These are phyloP conservation scores for Neurospora sp. DNA, from an alignment of 495 filamentous ascomycete genomes.

Conservation along the genomic window DNA sequence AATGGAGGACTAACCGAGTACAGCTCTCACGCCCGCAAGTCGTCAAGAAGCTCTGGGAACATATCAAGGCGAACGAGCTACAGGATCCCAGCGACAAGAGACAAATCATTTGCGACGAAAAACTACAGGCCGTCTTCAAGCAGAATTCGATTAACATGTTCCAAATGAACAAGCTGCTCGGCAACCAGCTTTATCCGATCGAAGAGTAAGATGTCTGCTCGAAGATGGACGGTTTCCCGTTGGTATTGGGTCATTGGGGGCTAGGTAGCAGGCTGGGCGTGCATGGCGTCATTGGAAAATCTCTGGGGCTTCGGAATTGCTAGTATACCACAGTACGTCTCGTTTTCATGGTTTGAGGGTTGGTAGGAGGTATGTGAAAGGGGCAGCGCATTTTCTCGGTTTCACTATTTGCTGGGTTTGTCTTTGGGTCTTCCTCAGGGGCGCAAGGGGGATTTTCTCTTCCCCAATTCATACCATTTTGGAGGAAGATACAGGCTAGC, in stretches of 20 bases:
- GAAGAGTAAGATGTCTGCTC: conserved; percentile 13
- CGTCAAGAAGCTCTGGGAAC: conserved; percentile 90
- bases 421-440: neutral
- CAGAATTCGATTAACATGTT: conserved; percentile 93
- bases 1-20: conserved; percentile 5
- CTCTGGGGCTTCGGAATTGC: conserved; percentile 1
- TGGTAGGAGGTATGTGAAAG: neutral
- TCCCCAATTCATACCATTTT: neutral
- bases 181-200: conserved; percentile 44
- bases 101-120: conserved; percentile 86
- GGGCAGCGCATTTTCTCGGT: neutral
- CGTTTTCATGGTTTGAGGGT: neutral
- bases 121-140: conserved; percentile 83
- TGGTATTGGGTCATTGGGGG: neutral
- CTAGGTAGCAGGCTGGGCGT: conserved; percentile 6
- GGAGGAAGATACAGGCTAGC: neutral
- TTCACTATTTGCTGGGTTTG: neutral
- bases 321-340: neutral
- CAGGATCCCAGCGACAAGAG: conserved; percentile 87
- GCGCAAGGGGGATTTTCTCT: neutral
- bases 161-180: conserved; percentile 71
- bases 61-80: conserved; percentile 77
- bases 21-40: conserved; percentile 87
- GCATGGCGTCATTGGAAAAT: conserved; percentile 18
- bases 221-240: neutral